Base-by-base conservation (phyloP, 768 basidiomycete species). In the Trametes maxima region DNA sequence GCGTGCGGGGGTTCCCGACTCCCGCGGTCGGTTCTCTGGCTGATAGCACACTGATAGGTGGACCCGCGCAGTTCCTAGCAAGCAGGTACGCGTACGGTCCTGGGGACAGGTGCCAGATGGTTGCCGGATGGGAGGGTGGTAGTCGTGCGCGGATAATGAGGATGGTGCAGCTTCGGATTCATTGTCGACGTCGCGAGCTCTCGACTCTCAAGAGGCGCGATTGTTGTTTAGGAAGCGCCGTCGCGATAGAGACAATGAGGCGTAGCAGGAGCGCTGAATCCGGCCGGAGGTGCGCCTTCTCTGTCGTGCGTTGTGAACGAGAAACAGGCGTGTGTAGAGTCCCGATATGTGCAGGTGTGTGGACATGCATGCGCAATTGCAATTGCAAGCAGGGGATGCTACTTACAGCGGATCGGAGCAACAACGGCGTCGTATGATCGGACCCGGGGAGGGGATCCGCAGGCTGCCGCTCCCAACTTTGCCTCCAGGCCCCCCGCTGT, bases 351-450 rank as follows among this genome's bases (percentile, higher is more conserved):
- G 28, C 28, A 33, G 28, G 28, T 33, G 28, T 33, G 28, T 8
- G 28, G 28, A 33, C 28, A 33, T 8, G 28, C 28, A 33, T n/a
- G n/a, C n/a, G n/a, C n/a, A n/a, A n/a, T n/a, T n/a, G n/a, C n/a
- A n/a, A n/a, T n/a, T n/a, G n/a, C n/a, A n/a, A n/a, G n/a, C 4
- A 33, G 28, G 4, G 28, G 28, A 33, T 33, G 28, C 28, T n/a
- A n/a, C n/a, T n/a, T n/a, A 33, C 33, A 46, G 45, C 54, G 54
- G 54, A 46, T 58, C 57, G 57, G 57, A 22, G 57, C 48, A 42
- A 33, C 4, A 3, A 33, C 8, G 28, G 4, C 28, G 8, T 33
- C 28, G 28, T 33, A 33, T 33, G 46, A 57, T 57, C 56, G 56
- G 40, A 49, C 56, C 56, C 39, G 37, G 33, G 37, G 42, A 57